Conservation (phyloP, 805 yeast genomes). For the Spathaspora arborariae region DNA sequence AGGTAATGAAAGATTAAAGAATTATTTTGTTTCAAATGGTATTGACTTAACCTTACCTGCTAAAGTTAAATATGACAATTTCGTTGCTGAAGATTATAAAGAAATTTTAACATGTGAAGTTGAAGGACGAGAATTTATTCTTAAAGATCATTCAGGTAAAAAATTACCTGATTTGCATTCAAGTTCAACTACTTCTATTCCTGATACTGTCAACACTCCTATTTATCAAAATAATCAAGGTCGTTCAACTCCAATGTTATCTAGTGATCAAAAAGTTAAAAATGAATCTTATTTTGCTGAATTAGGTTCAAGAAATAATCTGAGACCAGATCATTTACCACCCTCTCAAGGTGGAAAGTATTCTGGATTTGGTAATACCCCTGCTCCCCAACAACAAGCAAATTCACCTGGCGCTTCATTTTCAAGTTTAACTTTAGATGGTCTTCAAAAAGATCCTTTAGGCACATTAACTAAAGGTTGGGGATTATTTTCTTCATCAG, state of each 20-base stretch:
- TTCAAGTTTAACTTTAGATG: constrained; percentile 59
- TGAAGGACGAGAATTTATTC: constrained; percentile 67
- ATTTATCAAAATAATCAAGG: constrained; percentile 32
- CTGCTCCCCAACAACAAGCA: constrained; percentile 39
- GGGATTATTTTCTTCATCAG: constrained; percentile 87
- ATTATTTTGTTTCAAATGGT: constrained; percentile 70
- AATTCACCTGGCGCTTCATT: constrained; percentile 36
- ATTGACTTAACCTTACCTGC: constrained; percentile 62
- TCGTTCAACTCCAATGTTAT: constrained; percentile 34
- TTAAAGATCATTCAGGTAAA: constrained; percentile 56
- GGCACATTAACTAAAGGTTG: constrained; percentile 93
- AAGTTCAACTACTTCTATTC: constrained; percentile 8
- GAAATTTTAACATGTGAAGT: constrained; percentile 70
- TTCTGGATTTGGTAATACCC: constrained; percentile 86
- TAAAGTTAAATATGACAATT: constrained; percentile 76
- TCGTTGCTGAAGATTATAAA: constrained; percentile 93
- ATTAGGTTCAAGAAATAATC: constrained; percentile 67
- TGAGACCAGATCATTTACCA: constrained; percentile 73
- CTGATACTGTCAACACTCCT: constrained; percentile 16
- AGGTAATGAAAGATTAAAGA: constrained; percentile 75
- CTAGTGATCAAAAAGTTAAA: constrained; percentile 44
- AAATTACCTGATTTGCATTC: constrained; percentile 28
- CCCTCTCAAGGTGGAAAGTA: constrained; percentile 95
- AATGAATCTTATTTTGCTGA: constrained; percentile 82
- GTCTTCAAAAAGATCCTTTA: constrained; percentile 76